Evolutionary conservation across 2,329 filamentous ascomycete genomes (phyloP), one percentile per base, ranked within the genome.

Genomic region (Teratosphaeria nubilosa): DNA sequence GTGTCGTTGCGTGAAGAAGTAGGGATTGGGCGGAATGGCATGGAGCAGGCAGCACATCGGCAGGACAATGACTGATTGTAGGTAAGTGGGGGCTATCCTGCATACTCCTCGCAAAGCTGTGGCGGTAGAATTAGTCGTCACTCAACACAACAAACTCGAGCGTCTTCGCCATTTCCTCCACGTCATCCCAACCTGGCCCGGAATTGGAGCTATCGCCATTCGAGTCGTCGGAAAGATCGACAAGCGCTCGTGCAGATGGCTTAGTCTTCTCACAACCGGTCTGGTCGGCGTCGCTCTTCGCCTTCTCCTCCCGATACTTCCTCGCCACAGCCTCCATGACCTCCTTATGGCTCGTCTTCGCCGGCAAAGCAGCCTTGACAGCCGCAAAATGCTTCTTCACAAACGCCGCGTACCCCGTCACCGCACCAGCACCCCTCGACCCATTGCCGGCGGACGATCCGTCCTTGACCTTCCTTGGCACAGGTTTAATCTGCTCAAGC

Each of bases 401-500:
- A 68, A 50, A 85, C 2, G 72, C 62, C 62, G 84, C 81, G 72
- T 84, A 85, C 58, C 80, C 80, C 41, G 68, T 77, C 58, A 72
- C 71, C 53, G 66, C 68, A 58, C 66, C 71, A 61, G 58, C 56
- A 60, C 62, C 45, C 34, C 64, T 56, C 56, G 65, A 30, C n/a
- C 41, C 41, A 34, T 13, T 27, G 5, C 22, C 51, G 13, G 16
- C 25, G 5, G 51, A 30, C 31, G 22, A 16, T 9, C 53, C 53
- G 22, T 45, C 53, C 52, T 59, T 60, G 3, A 41, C 59, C 53
- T 61, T 61, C 50, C 87, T 78, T 0, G 91, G 91, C 45, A 81
- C 81, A 0, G 92, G 92, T 71, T 89, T 91, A 9, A 86, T 86
- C 78, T 97, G 94, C 65, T 83, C 76, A 63, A 99, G 73, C 55